Percentiles rank a stretch among this genome's conserved stretches.
Evolutionary conservation across 2,329 filamentous ascomycete genomes (phyloP).

Genomic region (Cryphonectria nitschkei): DNA sequence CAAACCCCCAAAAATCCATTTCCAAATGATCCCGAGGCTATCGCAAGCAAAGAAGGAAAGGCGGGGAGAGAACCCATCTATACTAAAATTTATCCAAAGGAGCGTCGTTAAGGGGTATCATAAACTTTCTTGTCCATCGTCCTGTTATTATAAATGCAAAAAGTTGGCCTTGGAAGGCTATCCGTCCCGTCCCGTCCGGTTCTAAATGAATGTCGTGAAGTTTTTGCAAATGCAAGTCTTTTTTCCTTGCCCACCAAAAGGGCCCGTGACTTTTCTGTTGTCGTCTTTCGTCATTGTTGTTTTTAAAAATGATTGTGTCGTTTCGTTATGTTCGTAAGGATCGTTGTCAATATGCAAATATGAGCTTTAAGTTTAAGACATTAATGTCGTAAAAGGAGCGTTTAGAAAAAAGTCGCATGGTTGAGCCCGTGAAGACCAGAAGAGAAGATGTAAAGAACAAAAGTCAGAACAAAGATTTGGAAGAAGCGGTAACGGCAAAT

Average conservation of each 20-base stretch:
- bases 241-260: not conserved
- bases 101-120: constrained; percentile 16
- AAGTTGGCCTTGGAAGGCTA: not conserved
- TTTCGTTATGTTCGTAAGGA: not conserved
- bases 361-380: constrained; percentile 2
- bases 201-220: constrained; percentile 26
- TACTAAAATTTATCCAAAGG: constrained; percentile 1
- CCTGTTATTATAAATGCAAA: not conserved
- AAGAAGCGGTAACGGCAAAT: not conserved
- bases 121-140: not conserved
- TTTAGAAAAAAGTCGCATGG: constrained; percentile 10
- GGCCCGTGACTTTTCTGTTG: not conserved
- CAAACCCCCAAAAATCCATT: not conserved
- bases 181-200: not conserved
- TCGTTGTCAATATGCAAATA: constrained; percentile 7
- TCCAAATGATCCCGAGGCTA: not conserved
- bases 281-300: not conserved
- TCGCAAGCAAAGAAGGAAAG: not conserved
- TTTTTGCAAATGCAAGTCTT: not conserved
- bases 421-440: not conserved
- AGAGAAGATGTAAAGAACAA: not conserved
- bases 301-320: not conserved
- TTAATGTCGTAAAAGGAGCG: constrained; percentile 23
- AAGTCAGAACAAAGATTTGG: not conserved
- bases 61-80: not conserved